phyloP scores from a whole-genome alignment of 805 yeast species.

The Cyberlindnera xishuangbannaensis region DNA sequence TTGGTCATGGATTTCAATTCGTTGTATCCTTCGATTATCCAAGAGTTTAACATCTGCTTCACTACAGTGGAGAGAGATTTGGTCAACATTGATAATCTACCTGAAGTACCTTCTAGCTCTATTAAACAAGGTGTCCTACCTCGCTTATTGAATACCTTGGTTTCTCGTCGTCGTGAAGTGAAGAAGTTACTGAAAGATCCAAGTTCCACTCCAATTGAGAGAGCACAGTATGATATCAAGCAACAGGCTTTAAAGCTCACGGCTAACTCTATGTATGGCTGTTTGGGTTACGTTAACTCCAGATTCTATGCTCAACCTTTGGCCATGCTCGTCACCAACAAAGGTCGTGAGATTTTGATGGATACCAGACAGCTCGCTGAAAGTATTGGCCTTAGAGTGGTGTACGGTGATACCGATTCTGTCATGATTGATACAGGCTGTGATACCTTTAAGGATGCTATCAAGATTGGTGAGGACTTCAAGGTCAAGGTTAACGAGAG shows the following conservation, averaged over 20 bases:
- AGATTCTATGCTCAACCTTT: constrained; percentile 94
- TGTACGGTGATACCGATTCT: constrained; percentile 98
- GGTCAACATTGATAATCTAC: constrained; percentile 55
- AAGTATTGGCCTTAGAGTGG: constrained; percentile 71
- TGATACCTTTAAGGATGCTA: constrained; percentile 61
- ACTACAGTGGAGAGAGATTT: constrained; percentile 79
- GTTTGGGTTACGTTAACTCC: constrained; percentile 87
- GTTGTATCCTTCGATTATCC: constrained; percentile 93
- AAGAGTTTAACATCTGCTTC: constrained; percentile 94
- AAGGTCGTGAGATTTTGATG: constrained; percentile 92
- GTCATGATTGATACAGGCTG: constrained; percentile 95
- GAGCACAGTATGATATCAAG: constrained; percentile 85
- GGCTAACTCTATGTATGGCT: constrained; percentile 99
- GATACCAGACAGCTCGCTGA: constrained; percentile 93
- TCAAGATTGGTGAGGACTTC: constrained; percentile 78
- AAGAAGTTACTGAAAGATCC: constrained; percentile 79
- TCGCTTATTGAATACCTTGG: constrained; percentile 72
- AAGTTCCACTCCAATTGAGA: constrained; percentile 54
- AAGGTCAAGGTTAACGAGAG: constrained; percentile 83
- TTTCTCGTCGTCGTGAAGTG: constrained; percentile 88
- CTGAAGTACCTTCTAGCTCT: constrained; percentile 57
- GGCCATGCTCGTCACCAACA: constrained; percentile 91
- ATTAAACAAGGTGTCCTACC: constrained; percentile 80
- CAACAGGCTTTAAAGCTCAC: constrained; percentile 95
- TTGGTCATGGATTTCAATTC: constrained; percentile 98